These are phyloP conservation scores for Periconia macrospinosa DNA, from an alignment of 2,329 filamentous ascomycete genomes.

Conservation along the genomic window DNA sequence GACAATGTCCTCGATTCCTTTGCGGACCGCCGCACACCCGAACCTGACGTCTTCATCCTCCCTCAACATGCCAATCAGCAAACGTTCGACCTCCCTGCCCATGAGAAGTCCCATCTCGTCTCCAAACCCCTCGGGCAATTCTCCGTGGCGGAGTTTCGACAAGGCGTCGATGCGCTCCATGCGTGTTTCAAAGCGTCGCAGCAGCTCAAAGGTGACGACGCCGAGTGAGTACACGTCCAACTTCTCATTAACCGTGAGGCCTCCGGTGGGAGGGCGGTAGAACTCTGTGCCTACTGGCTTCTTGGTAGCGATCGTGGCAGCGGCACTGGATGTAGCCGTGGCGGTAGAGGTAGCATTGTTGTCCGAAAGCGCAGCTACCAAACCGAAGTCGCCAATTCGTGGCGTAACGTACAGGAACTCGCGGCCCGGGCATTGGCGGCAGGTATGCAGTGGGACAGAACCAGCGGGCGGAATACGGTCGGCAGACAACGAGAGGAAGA, in stretches of 20 bases:
- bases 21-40: slow-evolving; percentile 33
- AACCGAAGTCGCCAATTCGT: slow-evolving; percentile 69
- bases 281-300: slow-evolving; percentile 63
- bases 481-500: slow-evolving; percentile 60
- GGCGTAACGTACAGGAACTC: slow-evolving; percentile 54
- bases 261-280: slow-evolving; percentile 55
- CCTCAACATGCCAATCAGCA: slow-evolving; percentile 37
- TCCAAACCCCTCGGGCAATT: slow-evolving; percentile 33
- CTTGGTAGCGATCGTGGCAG: slow-evolving; percentile 24
- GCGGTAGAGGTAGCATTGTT: too few species aligned
- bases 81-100: slow-evolving; percentile 22
- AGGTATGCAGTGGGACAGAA: slow-evolving; percentile 51
- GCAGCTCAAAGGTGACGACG: slow-evolving; percentile 64
- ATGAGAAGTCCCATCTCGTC: slow-evolving; percentile 15
- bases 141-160: slow-evolving; percentile 32
- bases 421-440: slow-evolving; percentile 47
- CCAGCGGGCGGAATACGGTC: slow-evolving; percentile 43
- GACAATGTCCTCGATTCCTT: slow-evolving; percentile 22
- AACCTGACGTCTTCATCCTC: slow-evolving; percentile 31
- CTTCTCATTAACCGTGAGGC: slow-evolving; percentile 48
- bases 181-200: slow-evolving; percentile 53
- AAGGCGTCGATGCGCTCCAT: slow-evolving; percentile 46
- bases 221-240: slow-evolving; percentile 65
- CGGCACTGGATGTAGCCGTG: slow-evolving; percentile 18
- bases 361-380: slow-evolving; percentile 59